Evolutionary conservation across 169 alveolate genomes (phyloP).

Genomic region (Amoebophrya sp.): DNA sequence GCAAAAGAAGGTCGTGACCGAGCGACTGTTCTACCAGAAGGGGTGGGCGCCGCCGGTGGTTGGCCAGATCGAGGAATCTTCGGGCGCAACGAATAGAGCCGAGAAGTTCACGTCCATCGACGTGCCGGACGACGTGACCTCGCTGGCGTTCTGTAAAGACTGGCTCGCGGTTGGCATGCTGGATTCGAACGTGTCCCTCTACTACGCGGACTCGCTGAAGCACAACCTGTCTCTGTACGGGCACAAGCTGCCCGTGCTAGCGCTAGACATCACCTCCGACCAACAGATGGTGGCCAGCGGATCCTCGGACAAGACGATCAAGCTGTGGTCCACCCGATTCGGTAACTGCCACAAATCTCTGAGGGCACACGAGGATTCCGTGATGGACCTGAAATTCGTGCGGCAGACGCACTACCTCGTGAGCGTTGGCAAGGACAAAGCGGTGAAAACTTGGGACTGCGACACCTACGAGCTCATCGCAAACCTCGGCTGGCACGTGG

Average conservation of each 20-base stretch:
- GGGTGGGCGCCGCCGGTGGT: too few relatives aligned
- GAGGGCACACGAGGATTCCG: conserved; percentile 1
- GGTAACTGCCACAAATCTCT: conserved; percentile 37
- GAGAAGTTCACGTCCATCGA: too few relatives aligned
- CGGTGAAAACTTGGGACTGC: conserved; percentile 61
- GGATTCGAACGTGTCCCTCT: conserved; percentile 50
- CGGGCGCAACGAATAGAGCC: too few relatives aligned
- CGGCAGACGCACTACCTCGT: conserved; percentile 42
- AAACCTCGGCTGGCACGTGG: not conserved
- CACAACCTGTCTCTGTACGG: conserved; percentile 57
- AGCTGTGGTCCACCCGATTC: conserved; percentile 63
- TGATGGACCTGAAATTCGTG: not conserved
- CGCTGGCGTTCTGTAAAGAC: not conserved
- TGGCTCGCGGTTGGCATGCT: conserved; percentile 50
- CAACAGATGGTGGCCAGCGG: conserved; percentile 54
- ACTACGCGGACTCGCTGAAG: conserved; percentile 51
- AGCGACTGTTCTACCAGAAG: too few relatives aligned
- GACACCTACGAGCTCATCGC: conserved; percentile 38
- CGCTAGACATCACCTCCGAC: conserved; percentile 54
- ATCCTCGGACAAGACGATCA: conserved; percentile 57
- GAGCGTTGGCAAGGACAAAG: conserved; percentile 60
- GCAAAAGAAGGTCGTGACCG: too few relatives aligned
- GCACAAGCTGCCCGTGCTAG: conserved; percentile 60
- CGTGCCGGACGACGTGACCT: not conserved
- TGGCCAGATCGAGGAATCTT: too few relatives aligned